A percentile compares a stretch with the other conserved stretches of the same genome.
phyloP scores from a whole-genome alignment of 768 basidiomycete species.

The Lactarius tabidus region DNA sequence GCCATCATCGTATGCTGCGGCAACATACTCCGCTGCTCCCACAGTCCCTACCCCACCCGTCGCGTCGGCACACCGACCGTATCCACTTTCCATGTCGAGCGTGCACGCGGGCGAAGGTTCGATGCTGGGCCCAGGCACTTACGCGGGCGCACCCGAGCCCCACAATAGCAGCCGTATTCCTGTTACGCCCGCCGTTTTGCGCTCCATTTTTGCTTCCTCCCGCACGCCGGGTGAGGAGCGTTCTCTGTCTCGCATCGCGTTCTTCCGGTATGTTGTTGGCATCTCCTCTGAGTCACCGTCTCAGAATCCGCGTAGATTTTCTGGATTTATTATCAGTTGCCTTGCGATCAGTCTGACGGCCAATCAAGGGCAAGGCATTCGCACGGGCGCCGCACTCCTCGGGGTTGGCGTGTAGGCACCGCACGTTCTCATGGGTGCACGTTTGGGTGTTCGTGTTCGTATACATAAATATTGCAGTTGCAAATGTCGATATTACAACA shows the following conservation, averaged over 20 bases:
- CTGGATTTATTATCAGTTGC: conserved; percentile 80
- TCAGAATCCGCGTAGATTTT: conserved; percentile 47
- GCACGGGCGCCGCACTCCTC: conserved; percentile 58
- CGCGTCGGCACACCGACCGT: conserved; percentile 17
- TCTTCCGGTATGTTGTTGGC: conserved; percentile 60
- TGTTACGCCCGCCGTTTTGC: conserved; percentile 75
- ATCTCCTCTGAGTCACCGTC: not conserved
- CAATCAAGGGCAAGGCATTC: conserved; percentile 65
- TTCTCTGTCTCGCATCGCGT: conserved; percentile 78
- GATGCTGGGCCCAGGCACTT: conserved; percentile 17
- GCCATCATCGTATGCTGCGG: conserved; percentile 20
- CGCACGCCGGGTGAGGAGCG: conserved; percentile 78
- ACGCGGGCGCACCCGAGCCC: conserved; percentile 38
- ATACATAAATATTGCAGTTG: not conserved
- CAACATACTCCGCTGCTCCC: not conserved
- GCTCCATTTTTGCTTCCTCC: conserved; percentile 84
- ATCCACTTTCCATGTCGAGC: conserved; percentile 19
- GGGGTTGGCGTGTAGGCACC: conserved; percentile 49
- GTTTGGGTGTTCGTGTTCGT: not conserved
- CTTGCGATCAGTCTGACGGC: conserved; percentile 74
- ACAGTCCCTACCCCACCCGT: conserved; percentile 1
- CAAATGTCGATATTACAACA: conserved; percentile 24
- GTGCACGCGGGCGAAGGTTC: conserved; percentile 10
- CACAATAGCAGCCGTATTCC: conserved; percentile 62
- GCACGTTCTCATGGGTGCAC: not conserved